Conservation (phyloP, 495 filamentous ascomycete species). For the Choiromyces venosus region DNA sequence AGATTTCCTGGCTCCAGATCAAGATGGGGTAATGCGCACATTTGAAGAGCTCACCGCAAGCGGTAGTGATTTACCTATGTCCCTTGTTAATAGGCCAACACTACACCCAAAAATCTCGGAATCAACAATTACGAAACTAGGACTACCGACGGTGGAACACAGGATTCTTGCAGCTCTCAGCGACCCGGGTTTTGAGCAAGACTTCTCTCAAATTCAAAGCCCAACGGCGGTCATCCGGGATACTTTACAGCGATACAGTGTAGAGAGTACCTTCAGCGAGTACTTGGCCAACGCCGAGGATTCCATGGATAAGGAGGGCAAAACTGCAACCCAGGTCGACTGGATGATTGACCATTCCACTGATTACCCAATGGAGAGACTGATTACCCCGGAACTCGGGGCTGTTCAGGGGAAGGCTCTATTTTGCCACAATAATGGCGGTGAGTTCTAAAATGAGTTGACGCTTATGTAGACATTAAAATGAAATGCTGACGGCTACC, state of each 20-base stretch:
- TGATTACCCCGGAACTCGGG: constrained; percentile 39
- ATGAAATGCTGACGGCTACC: constrained; percentile 1
- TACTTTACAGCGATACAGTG: constrained; percentile 44
- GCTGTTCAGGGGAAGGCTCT: constrained; percentile 45
- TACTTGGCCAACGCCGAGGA: constrained; percentile 50
- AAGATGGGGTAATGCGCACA: constrained; percentile 12
- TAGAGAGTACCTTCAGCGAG: constrained; percentile 46
- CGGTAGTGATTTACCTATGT: background rate
- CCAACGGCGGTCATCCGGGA: constrained; percentile 43
- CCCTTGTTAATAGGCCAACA: background rate
- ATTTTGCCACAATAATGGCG: constrained; percentile 45
- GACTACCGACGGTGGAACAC: constrained; percentile 40
- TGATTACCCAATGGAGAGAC: constrained; percentile 12
- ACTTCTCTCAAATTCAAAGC: constrained; percentile 46
- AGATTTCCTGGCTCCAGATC: constrained; percentile 34
- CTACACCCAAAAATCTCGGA: constrained; percentile 41
- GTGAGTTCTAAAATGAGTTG: constrained; percentile 13
- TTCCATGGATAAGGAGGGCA: constrained; percentile 4
- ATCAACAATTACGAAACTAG: constrained; percentile 31
- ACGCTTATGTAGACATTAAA: background rate
- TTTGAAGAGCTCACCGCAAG: constrained; percentile 35
- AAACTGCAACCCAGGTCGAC: constrained; percentile 40
- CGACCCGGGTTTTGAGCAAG: constrained; percentile 44
- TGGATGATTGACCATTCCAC: constrained; percentile 44
- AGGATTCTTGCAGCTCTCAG: constrained; percentile 36